Conservation (phyloP, 2,329 filamentous ascomycete genomes). For the Alternaria sp. region DNA sequence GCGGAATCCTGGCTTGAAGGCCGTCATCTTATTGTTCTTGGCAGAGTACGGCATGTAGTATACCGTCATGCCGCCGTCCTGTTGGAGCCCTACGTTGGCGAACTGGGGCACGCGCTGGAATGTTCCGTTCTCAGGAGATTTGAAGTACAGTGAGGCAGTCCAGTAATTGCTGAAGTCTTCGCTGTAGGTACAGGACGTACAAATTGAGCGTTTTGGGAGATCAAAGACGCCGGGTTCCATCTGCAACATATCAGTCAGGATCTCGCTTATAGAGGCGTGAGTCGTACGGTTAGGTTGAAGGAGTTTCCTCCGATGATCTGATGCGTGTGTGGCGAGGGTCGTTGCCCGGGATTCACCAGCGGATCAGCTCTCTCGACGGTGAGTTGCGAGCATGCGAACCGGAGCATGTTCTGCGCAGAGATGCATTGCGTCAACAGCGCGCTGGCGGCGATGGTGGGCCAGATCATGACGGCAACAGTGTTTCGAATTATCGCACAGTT, state of each 20-base stretch:
- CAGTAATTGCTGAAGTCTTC: conserved; percentile 47
- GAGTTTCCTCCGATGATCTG: conserved; percentile 47
- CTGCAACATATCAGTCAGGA: conserved; percentile 22
- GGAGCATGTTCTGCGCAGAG: conserved; percentile 46
- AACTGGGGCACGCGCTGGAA: conserved; percentile 45
- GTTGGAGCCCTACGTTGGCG: conserved; percentile 43
- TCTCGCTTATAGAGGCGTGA: not conserved
- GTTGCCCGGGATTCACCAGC: conserved; percentile 41
- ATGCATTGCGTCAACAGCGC: conserved; percentile 37
- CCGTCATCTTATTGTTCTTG: conserved; percentile 53
- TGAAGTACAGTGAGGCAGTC: conserved; percentile 46
- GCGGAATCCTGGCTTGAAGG: conserved; percentile 36
- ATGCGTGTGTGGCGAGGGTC: conserved; percentile 43
- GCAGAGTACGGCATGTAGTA: conserved; percentile 83
- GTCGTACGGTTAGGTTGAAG: conserved; percentile 43
- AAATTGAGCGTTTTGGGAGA: conserved; percentile 36
- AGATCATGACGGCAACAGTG: conserved; percentile 29
- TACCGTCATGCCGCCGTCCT: conserved; percentile 44
- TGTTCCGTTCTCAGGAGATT: conserved; percentile 45
- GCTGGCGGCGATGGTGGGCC: conserved; percentile 32
- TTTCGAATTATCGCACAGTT: not conserved
- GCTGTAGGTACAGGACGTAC: conserved; percentile 44
- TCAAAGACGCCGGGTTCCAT: conserved; percentile 43
- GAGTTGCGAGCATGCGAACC: conserved; percentile 48
- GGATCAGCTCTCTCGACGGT: conserved; percentile 64